phyloP scores from a whole-genome alignment of 148 eudicot species.

The Vaccinium myrtillus region DNA sequence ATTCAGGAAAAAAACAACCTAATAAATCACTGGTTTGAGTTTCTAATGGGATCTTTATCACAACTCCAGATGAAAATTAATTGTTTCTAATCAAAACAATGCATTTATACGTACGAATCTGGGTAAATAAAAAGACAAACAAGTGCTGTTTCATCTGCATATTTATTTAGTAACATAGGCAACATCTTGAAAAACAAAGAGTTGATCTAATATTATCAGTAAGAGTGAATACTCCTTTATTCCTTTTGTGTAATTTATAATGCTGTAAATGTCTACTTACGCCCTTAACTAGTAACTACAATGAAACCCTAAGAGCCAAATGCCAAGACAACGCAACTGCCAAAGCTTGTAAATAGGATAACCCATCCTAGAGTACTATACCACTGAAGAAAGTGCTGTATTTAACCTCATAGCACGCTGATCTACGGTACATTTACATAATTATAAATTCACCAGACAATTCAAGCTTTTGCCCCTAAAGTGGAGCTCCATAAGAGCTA shows the following conservation, averaged over 20 bases:
- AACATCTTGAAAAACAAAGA: neutral
- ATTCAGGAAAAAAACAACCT: neutral
- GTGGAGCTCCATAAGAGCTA: neutral
- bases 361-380: neutral
- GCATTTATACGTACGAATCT: neutral
- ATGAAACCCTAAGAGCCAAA: neutral
- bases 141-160: neutral
- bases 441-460: neutral
- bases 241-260: neutral
- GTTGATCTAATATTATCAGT: neutral
- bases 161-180: neutral
- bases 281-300: neutral
- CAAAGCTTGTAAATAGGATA: neutral
- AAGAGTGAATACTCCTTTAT: neutral
- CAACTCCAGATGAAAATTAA: neutral
- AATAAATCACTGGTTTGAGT: neutral
- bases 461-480: neutral
- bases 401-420: neutral
- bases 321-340: neutral
- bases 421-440: neutral
- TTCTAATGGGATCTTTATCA: neutral
- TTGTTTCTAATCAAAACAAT: neutral
- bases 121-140: neutral
- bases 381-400: neutral
- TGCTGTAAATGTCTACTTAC: neutral